These are phyloP conservation scores for Calvatia gigantea DNA, from an alignment of 768 basidiomycete genomes.

Conservation along the genomic window DNA sequence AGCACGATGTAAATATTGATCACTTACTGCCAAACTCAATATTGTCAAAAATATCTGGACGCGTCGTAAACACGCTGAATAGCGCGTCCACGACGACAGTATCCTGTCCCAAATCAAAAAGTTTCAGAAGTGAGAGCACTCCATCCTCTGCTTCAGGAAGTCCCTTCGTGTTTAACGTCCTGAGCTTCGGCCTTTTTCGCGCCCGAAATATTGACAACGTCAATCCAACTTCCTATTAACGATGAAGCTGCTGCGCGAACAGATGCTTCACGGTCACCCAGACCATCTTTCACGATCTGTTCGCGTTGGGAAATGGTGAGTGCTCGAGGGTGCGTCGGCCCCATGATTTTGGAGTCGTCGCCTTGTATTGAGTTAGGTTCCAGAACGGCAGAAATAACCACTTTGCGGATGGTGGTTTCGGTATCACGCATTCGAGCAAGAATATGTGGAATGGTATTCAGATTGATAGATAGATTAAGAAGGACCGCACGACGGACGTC, in stretches of 20 bases:
- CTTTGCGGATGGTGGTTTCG: slow-evolving; percentile 70
- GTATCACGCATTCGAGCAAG: slow-evolving; percentile 78
- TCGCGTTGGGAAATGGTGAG: slow-evolving; percentile 75
- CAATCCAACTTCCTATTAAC: slow-evolving; percentile 76
- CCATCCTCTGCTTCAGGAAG: slow-evolving; percentile 26
- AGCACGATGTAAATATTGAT: neutral
- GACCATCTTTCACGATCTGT: slow-evolving; percentile 72
- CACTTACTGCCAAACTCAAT: slow-evolving; percentile 67
- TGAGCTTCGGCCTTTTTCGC: slow-evolving; percentile 29
- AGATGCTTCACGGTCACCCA: slow-evolving; percentile 77
- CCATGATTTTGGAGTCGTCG: slow-evolving; percentile 29
- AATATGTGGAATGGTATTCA: slow-evolving; percentile 56
- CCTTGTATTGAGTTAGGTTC: slow-evolving; percentile 30
- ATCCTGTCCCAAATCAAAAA: slow-evolving; percentile 59
- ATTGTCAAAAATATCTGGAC: slow-evolving; percentile 61
- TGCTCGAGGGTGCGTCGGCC: slow-evolving; percentile 58
- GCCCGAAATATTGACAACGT: slow-evolving; percentile 36
- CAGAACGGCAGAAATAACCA: slow-evolving; percentile 64
- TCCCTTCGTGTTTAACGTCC: slow-evolving; percentile 17
- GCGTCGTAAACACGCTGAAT: slow-evolving; percentile 63
- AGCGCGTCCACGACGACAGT: slow-evolving; percentile 74
- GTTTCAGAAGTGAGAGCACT: slow-evolving; percentile 44
- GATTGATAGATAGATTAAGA: slow-evolving; percentile 60
- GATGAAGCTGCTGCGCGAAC: slow-evolving; percentile 72
- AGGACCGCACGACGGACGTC: slow-evolving; percentile 85